Evolutionary conservation across 768 basidiomycete genomes (phyloP).

Genomic region (Lanmaoa rubissima): DNA sequence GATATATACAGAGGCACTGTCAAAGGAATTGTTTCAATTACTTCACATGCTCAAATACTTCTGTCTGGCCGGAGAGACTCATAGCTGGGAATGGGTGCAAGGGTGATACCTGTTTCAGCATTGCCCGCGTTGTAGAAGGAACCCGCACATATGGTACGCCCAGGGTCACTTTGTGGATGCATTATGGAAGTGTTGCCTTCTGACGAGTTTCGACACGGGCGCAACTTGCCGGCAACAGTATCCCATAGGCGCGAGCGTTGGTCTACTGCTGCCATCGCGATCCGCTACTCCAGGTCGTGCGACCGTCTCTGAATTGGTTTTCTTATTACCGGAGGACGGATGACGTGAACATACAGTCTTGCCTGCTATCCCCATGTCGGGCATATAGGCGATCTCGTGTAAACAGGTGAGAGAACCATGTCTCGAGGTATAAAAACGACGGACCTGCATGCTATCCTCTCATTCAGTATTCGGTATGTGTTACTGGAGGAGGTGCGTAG

Average conservation of each 20-base stretch:
- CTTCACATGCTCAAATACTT: conserved; percentile 27
- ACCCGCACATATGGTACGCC: neutral
- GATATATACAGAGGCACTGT: conserved; percentile 9
- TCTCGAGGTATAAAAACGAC: conserved; percentile 31
- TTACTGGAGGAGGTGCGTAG: conserved; percentile 56
- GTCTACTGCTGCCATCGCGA: conserved; percentile 13
- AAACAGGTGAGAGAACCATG: conserved; percentile 27
- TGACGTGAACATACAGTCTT: conserved; percentile 29
- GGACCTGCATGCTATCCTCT: neutral
- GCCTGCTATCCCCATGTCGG: conserved; percentile 27
- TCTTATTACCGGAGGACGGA: conserved; percentile 19
- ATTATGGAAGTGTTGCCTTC: conserved; percentile 28
- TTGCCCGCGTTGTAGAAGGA: neutral
- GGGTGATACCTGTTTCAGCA: conserved; percentile 32
- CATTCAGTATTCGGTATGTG: conserved; percentile 43
- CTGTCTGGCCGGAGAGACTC: conserved; percentile 19
- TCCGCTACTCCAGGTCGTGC: conserved; percentile 28
- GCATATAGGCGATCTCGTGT: conserved; percentile 26
- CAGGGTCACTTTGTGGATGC: conserved; percentile 29
- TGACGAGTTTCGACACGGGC: conserved; percentile 29
- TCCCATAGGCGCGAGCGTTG: conserved; percentile 11
- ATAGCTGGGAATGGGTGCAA: conserved; percentile 26
- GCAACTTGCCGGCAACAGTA: conserved; percentile 24
- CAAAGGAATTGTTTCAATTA: conserved; percentile 7
- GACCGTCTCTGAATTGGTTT: conserved; percentile 28